Conservation (phyloP, 192 early-diverging fungal species). For the Backusella liffmaniae region DNA sequence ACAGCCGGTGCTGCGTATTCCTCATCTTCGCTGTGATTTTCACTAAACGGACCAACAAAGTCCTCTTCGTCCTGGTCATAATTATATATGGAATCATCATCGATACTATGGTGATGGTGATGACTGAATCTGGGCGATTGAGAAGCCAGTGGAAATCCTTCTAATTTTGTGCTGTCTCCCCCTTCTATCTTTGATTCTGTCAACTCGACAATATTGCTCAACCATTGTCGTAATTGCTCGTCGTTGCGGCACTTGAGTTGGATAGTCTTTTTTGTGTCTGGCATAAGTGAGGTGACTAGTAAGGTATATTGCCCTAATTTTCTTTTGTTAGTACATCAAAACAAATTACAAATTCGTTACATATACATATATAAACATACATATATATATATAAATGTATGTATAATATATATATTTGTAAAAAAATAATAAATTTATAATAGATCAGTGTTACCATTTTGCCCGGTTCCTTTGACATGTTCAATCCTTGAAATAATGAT, state of each 20-base stretch:
- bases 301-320: not conserved
- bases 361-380: too few relatives aligned
- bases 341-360: not conserved
- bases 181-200: not conserved
- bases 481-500: slow-evolving; percentile 9
- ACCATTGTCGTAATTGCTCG: slow-evolving; percentile 92
- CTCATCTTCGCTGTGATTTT: slow-evolving; percentile 41
- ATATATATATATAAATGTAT: not conserved
- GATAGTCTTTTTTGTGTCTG: slow-evolving; percentile 64
- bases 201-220: not conserved
- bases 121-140: slow-evolving; percentile 9
- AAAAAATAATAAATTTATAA: not conserved
- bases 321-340: not conserved
- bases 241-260: slow-evolving; percentile 83
- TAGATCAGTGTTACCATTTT: not conserved
- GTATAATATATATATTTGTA: not conserved
- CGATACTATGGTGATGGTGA: slow-evolving; percentile 9
- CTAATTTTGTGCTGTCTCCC: not conserved
- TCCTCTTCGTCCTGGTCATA: slow-evolving; percentile 44
- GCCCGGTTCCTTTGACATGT: slow-evolving; percentile 9
- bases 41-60: slow-evolving; percentile 1
- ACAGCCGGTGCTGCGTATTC: slow-evolving; percentile 16
- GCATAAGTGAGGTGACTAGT: not conserved
- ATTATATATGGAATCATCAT: slow-evolving; percentile 27
- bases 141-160: not conserved